Conservation (phyloP, 2,329 filamentous ascomycete genomes). For the Apiospora aurea region DNA sequence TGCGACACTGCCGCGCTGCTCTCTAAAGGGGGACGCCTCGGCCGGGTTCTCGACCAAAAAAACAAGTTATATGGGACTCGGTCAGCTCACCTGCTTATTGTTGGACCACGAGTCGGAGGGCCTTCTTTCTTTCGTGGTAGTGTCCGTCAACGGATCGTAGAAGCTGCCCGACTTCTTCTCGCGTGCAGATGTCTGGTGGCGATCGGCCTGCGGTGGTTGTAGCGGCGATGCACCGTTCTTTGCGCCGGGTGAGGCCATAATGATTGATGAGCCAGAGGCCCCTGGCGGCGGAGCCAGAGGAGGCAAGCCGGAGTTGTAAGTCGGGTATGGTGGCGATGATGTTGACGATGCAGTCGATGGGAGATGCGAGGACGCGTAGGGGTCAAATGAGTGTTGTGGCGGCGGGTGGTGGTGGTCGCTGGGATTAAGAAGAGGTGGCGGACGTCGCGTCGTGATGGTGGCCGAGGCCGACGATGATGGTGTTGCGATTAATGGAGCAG, state of each 20-base stretch:
- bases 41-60: neutral
- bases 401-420: slow-evolving; percentile 27
- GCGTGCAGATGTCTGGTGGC: slow-evolving; percentile 38
- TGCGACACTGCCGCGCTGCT: slow-evolving; percentile 16
- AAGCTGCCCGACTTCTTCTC: slow-evolving; percentile 52
- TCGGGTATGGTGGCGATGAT: slow-evolving; percentile 29
- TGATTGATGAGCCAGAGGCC: slow-evolving; percentile 37
- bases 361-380: slow-evolving; percentile 40
- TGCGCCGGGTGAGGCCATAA: slow-evolving; percentile 42
- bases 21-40: slow-evolving; percentile 1
- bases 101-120: slow-evolving; percentile 44
- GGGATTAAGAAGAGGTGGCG: slow-evolving; percentile 36
- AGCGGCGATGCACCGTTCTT: slow-evolving; percentile 41
- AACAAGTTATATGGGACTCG: slow-evolving; percentile 16
- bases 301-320: slow-evolving; percentile 31
- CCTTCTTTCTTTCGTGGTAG: slow-evolving; percentile 46
- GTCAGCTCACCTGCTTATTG: slow-evolving; percentile 40
- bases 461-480: slow-evolving; percentile 25
- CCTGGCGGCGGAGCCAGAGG: slow-evolving; percentile 43
- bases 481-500: slow-evolving; percentile 18
- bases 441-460: slow-evolving; percentile 27
- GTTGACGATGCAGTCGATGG: slow-evolving; percentile 31
- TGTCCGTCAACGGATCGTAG: slow-evolving; percentile 54
- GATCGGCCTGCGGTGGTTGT: slow-evolving; percentile 41
- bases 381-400: slow-evolving; percentile 29